These are phyloP conservation scores for Epichloe scottii DNA, from an alignment of 2,329 filamentous ascomycete species.

Conservation along the genomic window DNA sequence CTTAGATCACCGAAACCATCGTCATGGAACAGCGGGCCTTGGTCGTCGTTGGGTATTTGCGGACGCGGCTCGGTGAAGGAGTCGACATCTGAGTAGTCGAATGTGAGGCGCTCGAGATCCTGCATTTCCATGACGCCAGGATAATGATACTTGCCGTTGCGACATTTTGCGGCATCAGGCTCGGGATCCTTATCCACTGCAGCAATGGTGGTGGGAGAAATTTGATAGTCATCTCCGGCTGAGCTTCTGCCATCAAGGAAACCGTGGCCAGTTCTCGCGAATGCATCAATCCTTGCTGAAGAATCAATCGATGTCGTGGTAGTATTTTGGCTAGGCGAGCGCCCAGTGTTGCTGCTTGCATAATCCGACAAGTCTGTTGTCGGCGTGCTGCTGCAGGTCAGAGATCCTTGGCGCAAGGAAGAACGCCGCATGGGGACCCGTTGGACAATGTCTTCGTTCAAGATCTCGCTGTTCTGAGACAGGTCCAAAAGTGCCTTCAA, in stretches of 20 bases:
- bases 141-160: background rate
- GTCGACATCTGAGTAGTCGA: constrained; percentile 19
- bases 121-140: background rate
- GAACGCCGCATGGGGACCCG: constrained; percentile 4
- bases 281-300: constrained; percentile 8
- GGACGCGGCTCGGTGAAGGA: constrained; percentile 16
- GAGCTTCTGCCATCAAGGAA: constrained; percentile 1
- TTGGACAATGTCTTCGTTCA: constrained; percentile 3
- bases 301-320: constrained; percentile 31
- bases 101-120: constrained; percentile 5
- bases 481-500: constrained; percentile 4
- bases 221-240: background rate
- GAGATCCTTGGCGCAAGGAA: constrained; percentile 24
- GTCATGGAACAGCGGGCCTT: constrained; percentile 25
- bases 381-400: constrained; percentile 24
- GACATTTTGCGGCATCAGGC: background rate
- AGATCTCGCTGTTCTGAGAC: background rate
- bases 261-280: background rate
- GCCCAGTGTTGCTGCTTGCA: constrained; percentile 26
- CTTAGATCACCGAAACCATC: constrained; percentile 21
- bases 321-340: constrained; percentile 31
- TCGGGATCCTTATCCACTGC: background rate
- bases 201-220: background rate
- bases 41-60: constrained; percentile 16
- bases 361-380: constrained; percentile 23